A percentile compares a stretch with the other conserved stretches of the same genome.
These are phyloP conservation scores for Umbelopsis sp. DNA, from an alignment of 371 early-diverging fungal species.

Conservation along the genomic window DNA sequence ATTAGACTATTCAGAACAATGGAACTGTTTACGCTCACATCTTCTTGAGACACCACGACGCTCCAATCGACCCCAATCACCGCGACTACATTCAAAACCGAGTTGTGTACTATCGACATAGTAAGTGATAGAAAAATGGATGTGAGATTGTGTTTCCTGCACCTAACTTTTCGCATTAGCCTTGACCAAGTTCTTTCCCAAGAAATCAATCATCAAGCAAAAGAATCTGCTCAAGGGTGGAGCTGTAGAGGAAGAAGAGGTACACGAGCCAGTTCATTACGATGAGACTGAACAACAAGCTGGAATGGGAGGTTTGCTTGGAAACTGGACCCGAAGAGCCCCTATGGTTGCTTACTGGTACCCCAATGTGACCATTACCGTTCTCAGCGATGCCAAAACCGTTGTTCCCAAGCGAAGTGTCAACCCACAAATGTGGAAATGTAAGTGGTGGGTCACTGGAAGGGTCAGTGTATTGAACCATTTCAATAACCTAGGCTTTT, in stretches of 20 bases:
- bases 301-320: slow-evolving; percentile 28
- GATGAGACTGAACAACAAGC: slow-evolving; percentile 21
- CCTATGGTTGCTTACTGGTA: slow-evolving; percentile 86
- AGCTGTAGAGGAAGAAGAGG: slow-evolving; percentile 44
- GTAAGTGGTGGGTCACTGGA: slow-evolving; percentile 24
- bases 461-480: too few relatives aligned
- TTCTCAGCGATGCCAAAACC: slow-evolving; percentile 56
- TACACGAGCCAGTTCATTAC: slow-evolving; percentile 6
- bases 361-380: slow-evolving; percentile 76
- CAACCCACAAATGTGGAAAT: slow-evolving; percentile 55
- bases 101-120: slow-evolving; percentile 57
- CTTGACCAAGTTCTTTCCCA: slow-evolving; percentile 72
- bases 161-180: slow-evolving; percentile 34
- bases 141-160: neutral
- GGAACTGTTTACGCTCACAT: slow-evolving; percentile 86
- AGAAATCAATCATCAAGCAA: slow-evolving; percentile 61
- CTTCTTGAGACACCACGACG: slow-evolving; percentile 60
- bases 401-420: slow-evolving; percentile 52
- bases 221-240: slow-evolving; percentile 69
- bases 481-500: neutral
- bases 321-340: slow-evolving; percentile 41
- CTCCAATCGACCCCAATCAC: slow-evolving; percentile 57
- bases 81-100: slow-evolving; percentile 41
- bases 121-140: slow-evolving; percentile 37
- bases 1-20: slow-evolving; percentile 73